A percentile compares a stretch with the other conserved stretches of the same genome.
Evolutionary conservation across 176 grass and related monocot genomes (phyloP).

Genomic region (Eleusine indica): DNA sequence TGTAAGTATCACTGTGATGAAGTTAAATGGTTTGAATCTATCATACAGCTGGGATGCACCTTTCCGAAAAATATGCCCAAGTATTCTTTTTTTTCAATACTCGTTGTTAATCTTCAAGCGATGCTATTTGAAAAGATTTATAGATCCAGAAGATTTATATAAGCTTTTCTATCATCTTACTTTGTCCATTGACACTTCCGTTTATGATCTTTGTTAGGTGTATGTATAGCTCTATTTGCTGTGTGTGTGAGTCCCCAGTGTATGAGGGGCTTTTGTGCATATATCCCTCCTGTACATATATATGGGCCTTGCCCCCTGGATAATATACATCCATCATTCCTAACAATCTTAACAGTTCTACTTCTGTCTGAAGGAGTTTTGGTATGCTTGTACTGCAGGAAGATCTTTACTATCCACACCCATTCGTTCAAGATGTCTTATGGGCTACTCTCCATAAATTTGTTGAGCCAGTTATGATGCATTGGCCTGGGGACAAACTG

Average conservation of each 20-base stretch:
- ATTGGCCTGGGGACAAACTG: conserved; percentile 84
- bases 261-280: too few species aligned
- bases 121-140: conserved; percentile 9
- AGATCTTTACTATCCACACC: conserved; percentile 97
- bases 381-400: conserved; percentile 58
- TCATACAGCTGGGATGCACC: neutral
- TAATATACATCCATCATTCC: too few species aligned
- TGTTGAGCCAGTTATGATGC: conserved; percentile 85
- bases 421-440: conserved; percentile 87
- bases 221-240: too few species aligned
- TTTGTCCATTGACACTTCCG: neutral
- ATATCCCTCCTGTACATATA: too few species aligned
- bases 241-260: too few species aligned
- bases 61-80: neutral
- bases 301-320: too few species aligned
- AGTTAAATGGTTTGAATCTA: neutral
- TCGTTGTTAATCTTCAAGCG: neutral
- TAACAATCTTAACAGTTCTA: neutral
- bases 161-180: conserved; percentile 8
- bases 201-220: conserved; percentile 1
- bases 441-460: conserved; percentile 94
- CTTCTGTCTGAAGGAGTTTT: conserved; percentile 29
- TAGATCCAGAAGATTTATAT: neutral
- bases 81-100: neutral
- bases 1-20: neutral